These are phyloP conservation scores for Termitomyces sp. DNA, from an alignment of 768 basidiomycete genomes.

Conservation along the genomic window DNA sequence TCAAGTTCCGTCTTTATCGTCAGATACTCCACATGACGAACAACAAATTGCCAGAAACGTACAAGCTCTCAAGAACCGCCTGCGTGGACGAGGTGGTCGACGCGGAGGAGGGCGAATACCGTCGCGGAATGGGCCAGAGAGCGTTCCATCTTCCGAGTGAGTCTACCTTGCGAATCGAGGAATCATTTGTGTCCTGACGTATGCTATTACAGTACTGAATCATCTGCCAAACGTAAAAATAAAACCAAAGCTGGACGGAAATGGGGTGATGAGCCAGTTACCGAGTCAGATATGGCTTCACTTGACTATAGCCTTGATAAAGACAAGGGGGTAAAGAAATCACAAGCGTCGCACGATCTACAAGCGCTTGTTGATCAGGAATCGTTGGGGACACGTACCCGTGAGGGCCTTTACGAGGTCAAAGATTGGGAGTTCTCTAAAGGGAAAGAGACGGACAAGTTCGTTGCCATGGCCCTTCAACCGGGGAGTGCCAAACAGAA, in stretches of 20 bases:
- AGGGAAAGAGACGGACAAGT: slow-evolving; percentile 39
- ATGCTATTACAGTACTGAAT: slow-evolving; percentile 49
- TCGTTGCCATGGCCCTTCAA: slow-evolving; percentile 56
- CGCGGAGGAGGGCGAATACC: slow-evolving; percentile 47
- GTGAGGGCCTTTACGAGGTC: slow-evolving; percentile 62
- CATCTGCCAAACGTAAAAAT: slow-evolving; percentile 52
- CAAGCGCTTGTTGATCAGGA: slow-evolving; percentile 60
- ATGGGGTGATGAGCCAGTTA: slow-evolving; percentile 83
- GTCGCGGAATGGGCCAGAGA: slow-evolving; percentile 52
- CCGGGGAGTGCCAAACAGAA: slow-evolving; percentile 30
- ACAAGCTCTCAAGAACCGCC: slow-evolving; percentile 78
- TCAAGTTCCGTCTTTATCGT: slow-evolving; percentile 42
- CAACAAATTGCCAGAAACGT: slow-evolving; percentile 92
- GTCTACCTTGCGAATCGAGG: slow-evolving; percentile 14
- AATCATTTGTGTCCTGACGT: neutral
- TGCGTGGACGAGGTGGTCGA: slow-evolving; percentile 70
- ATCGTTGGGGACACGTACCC: slow-evolving; percentile 72
- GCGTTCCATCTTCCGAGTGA: slow-evolving; percentile 67
- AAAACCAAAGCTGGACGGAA: slow-evolving; percentile 78
- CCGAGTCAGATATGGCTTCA: slow-evolving; percentile 87
- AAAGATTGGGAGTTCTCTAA: slow-evolving; percentile 77
- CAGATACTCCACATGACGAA: slow-evolving; percentile 62
- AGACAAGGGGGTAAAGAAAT: slow-evolving; percentile 26
- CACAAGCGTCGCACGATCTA: slow-evolving; percentile 40
- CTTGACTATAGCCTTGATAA: slow-evolving; percentile 81